Base-by-base conservation (phyloP, 73 alveolate genomes). In the Paramecium sonneborni region DNA sequence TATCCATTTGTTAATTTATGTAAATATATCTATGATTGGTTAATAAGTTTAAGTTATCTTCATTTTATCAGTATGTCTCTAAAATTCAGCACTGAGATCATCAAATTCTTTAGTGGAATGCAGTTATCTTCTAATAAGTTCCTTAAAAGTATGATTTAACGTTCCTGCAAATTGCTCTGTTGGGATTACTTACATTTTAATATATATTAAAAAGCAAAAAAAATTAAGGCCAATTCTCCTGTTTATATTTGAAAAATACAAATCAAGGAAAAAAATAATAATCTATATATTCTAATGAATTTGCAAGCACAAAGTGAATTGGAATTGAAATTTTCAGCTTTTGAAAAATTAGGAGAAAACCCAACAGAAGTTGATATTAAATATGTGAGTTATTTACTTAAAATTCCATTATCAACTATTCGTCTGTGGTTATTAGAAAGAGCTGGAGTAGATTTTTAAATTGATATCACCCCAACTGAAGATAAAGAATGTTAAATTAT, bases 291-390 rank as follows among this genome's bases (percentile, higher is more conserved):
- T 35, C 43, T 35, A 35, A 44, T 44, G 57, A 44, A 44, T 12
- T 8, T 12, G 1, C 1, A 6, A 44, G 11, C 57, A 10, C n/a
- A 44, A 44, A 44, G 57, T 44, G 57, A 44, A 44, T 8, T 44
- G 6, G 57, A 44, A 44, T 44, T 44, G 21, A 44, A 44, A 44
- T 20, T 44, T 9, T 44, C 57, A 0, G 76, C 76, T 21, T 57
- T 57, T 21, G 76, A 57, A 14, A 24, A 24, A 28, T 57, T 57
- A 28, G 76, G 76, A 9, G 76, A 57, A 12, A 57, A 57, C 15
- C 76, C 76, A 28, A 57, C 76, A 57, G 76, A 57, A 57, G 76
- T 57, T 7, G 76, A 57, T 57, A 28, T 57, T 57, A 57, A 57
- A 28, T 57, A 57, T 57, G 76, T 57, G 12, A 24, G 76, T 21